Percentiles rank a stretch among this genome's conserved stretches.
These are phyloP conservation scores for Pseudovirgaria hyperparasitica DNA, from an alignment of 2,329 filamentous ascomycete species.

Conservation along the genomic window DNA sequence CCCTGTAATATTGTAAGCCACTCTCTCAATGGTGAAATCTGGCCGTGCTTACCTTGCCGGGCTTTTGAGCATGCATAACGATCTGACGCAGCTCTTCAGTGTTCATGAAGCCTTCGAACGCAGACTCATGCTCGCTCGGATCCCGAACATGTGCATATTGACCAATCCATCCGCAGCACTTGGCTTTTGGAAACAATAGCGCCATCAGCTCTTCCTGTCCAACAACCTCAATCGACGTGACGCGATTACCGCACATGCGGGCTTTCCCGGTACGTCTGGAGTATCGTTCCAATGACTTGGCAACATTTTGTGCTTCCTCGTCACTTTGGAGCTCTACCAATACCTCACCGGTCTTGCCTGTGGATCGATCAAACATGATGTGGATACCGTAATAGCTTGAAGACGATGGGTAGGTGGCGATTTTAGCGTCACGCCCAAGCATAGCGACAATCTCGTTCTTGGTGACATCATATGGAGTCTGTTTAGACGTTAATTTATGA, in stretches of 20 bases:
- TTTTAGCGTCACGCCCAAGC: constrained; percentile 29
- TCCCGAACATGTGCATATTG: not conserved
- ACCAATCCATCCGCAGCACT: constrained; percentile 18
- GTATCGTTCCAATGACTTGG: constrained; percentile 16
- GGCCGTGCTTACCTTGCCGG: constrained; percentile 32
- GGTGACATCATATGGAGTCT: constrained; percentile 40
- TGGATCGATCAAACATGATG: not conserved
- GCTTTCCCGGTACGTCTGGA: constrained; percentile 25
- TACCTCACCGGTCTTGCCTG: not conserved
- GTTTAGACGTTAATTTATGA: no score
- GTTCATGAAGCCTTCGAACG: constrained; percentile 1
- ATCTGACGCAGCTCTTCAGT: constrained; percentile 11
- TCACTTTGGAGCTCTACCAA: constrained; percentile 5
- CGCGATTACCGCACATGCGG: constrained; percentile 37
- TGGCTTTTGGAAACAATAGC: constrained; percentile 39
- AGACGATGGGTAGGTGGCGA: constrained; percentile 18
- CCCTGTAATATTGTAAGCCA: constrained; percentile 23
- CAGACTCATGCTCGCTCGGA: not conserved
- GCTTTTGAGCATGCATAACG: constrained; percentile 34
- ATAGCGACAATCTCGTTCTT: constrained; percentile 36
- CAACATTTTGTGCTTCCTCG: constrained; percentile 25
- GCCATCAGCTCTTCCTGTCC: constrained; percentile 36
- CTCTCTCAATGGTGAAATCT: constrained; percentile 1
- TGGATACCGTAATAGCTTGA: constrained; percentile 19
- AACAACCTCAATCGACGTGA: constrained; percentile 33